Evolutionary conservation across 2,329 filamentous ascomycete species (phyloP).

Genomic region (Tolypocladium tropicale): DNA sequence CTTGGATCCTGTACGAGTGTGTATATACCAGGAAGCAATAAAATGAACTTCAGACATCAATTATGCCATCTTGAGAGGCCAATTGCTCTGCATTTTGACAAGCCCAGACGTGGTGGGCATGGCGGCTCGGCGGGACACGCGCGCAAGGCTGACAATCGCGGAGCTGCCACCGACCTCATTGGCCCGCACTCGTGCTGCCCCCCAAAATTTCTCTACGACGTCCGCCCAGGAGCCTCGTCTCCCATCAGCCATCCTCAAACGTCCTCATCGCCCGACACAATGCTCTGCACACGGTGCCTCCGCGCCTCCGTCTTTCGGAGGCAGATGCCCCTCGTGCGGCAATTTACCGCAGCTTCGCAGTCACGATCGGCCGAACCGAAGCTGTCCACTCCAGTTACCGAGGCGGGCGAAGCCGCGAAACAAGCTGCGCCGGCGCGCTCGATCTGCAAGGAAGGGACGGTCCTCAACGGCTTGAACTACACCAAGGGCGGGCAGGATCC

Average conservation of each 20-base stretch:
- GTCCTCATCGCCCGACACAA: slow-evolving; percentile 14
- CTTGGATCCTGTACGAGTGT: slow-evolving; percentile 20
- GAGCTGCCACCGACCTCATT: slow-evolving; percentile 12
- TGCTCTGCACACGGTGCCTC: slow-evolving; percentile 39
- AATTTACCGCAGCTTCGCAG: slow-evolving; percentile 29
- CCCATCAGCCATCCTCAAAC: not conserved
- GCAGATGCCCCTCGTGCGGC: slow-evolving; percentile 19
- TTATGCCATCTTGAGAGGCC: not conserved
- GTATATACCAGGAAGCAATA: slow-evolving; percentile 21
- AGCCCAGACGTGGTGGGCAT: not conserved
- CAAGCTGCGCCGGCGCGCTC: slow-evolving; percentile 26
- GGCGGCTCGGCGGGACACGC: not conserved
- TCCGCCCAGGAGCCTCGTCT: slow-evolving; percentile 2
- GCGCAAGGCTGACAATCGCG: slow-evolving; percentile 17
- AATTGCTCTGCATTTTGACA: not conserved
- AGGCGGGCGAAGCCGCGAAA: slow-evolving; percentile 19
- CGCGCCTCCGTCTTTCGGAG: slow-evolving; percentile 26
- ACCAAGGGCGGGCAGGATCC: slow-evolving; percentile 64
- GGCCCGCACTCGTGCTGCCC: slow-evolving; percentile 4
- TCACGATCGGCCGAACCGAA: slow-evolving; percentile 25
- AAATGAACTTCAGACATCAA: slow-evolving; percentile 10
- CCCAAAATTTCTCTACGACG: slow-evolving; percentile 4
- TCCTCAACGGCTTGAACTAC: slow-evolving; percentile 67
- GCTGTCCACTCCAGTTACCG: slow-evolving; percentile 24
- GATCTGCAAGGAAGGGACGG: slow-evolving; percentile 56